Evolutionary conservation across 1,284 basidiomycete genomes (phyloP), one percentile per base, ranked within the genome.

Genomic region (Leccinum pachyderme): DNA sequence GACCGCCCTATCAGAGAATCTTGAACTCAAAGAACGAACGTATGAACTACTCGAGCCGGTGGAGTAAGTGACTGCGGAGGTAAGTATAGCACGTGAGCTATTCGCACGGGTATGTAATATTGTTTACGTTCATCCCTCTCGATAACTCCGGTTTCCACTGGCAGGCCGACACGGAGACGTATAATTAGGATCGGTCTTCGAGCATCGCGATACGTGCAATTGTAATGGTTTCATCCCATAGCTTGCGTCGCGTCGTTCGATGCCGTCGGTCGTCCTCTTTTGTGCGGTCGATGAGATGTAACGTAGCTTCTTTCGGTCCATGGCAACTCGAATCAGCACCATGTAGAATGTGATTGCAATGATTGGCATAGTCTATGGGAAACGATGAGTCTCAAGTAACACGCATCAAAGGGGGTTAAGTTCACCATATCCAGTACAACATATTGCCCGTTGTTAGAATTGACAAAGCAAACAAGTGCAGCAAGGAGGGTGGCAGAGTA

Each of bases 371-470:
- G 7, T n/a, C 33, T n/a, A 35, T 35, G 7, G 33, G 33, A n/a
- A 7, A 35, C 5, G 3, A 15, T 35, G 47, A 48, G 55, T 45
- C 24, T 47, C n/a, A 33, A 50, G 41, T 13, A 54, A 56, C 15
- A 43, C n/a, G 48, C 48, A 18, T 39, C 37, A 22, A 7, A 22
- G 22, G 24, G 11, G 47, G 35, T 28, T 25, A 13, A 41, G 31
- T 65, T 45, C 39, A 72, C 72, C 58, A 72, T 65, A 58, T 74
- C 71, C 12, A 72, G 61, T 8, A 72, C 41, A 31, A 73, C 63
- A 50, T 68, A 73, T n/a, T 71, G 68, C 11, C 71, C 71, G 37
- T 67, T 64, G 13, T 62, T 64, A 32, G 66, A 57, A 37, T 58
- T 51, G 35, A 68, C 64, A 56, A 72, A 73, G n/a, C 67, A 65